These are phyloP conservation scores for Aspergillus quadrilineatus DNA, from an alignment of 2,329 filamentous ascomycete genomes.

Conservation along the genomic window DNA sequence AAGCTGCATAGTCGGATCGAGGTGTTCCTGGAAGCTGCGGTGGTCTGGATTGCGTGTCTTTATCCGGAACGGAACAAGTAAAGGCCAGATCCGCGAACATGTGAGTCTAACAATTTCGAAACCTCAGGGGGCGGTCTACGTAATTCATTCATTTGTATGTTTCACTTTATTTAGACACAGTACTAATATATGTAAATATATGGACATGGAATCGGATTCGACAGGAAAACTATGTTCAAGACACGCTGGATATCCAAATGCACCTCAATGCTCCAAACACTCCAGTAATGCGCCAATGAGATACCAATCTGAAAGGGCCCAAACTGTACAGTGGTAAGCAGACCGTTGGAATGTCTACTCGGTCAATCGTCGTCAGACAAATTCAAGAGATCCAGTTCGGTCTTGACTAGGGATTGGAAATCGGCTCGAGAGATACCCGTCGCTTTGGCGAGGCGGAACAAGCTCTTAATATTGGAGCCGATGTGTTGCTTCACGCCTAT, in stretches of 20 bases:
- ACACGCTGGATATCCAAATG: conserved; percentile 17
- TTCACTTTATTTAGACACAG: background rate
- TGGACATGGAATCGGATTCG: background rate
- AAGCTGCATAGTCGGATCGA: conserved; percentile 19
- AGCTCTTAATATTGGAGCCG: conserved; percentile 61
- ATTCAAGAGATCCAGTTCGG: conserved; percentile 58
- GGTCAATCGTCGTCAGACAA: conserved; percentile 51
- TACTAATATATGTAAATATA: background rate
- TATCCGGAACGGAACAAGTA: conserved; percentile 26
- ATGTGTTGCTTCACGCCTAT: conserved; percentile 64
- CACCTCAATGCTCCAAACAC: conserved; percentile 19
- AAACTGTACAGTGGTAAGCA: conserved; percentile 7
- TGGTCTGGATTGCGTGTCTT: conserved; percentile 26
- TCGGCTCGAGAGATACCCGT: conserved; percentile 59
- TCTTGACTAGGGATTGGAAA: conserved; percentile 59
- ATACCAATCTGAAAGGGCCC: conserved; percentile 23
- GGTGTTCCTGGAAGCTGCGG: conserved; percentile 1
- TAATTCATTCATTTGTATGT: background rate
- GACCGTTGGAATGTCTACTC: background rate
- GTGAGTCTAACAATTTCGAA: conserved; percentile 5
- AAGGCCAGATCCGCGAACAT: conserved; percentile 11
- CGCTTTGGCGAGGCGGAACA: conserved; percentile 60
- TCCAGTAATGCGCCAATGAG: conserved; percentile 15
- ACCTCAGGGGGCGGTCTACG: background rate
- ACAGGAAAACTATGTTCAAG: conserved; percentile 1